These are phyloP conservation scores for Dimargaris xerosporica DNA, from an alignment of 192 early-diverging fungal species.

Conservation along the genomic window DNA sequence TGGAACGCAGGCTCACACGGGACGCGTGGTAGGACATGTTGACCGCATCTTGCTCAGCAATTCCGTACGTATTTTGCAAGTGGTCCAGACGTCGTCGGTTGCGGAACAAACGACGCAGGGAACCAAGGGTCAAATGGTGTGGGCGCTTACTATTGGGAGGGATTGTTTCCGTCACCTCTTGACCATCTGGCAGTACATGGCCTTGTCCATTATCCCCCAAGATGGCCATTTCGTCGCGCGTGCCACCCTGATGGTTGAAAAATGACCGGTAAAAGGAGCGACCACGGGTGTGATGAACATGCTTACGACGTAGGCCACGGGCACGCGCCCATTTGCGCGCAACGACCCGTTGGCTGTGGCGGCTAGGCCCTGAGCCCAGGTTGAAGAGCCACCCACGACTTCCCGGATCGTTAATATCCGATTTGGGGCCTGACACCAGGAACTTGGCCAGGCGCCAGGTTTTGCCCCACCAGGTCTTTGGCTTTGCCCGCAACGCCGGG, in stretches of 20 bases:
- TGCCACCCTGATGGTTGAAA: background rate
- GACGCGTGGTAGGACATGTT: conserved; percentile 8
- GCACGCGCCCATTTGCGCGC: background rate
- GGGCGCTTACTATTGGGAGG: background rate
- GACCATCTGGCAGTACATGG: background rate
- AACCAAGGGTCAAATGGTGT: background rate
- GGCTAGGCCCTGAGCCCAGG: background rate
- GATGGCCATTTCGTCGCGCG: background rate
- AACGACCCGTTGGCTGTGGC: background rate
- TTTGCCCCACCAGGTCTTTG: background rate
- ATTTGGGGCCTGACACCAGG: conserved; percentile 3
- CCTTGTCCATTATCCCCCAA: background rate
- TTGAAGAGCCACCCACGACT: conserved; percentile 12
- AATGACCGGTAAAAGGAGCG: background rate
- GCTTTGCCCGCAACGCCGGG: background rate
- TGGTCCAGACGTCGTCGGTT: conserved; percentile 5
- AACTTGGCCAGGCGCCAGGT: background rate
- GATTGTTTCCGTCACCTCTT: background rate
- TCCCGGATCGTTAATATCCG: background rate
- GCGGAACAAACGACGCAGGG: conserved; percentile 2
- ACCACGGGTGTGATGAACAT: background rate
- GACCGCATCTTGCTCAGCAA: conserved; percentile 1
- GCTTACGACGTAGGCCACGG: background rate
- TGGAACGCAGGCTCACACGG: conserved; percentile 1
- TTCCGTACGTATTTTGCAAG: conserved; percentile 2